A percentile compares a stretch with the other conserved stretches of the same genome.
Conservation (phyloP, 2,329 filamentous ascomycete genomes). For the Arthrobotrys pseudoclavata region DNA sequence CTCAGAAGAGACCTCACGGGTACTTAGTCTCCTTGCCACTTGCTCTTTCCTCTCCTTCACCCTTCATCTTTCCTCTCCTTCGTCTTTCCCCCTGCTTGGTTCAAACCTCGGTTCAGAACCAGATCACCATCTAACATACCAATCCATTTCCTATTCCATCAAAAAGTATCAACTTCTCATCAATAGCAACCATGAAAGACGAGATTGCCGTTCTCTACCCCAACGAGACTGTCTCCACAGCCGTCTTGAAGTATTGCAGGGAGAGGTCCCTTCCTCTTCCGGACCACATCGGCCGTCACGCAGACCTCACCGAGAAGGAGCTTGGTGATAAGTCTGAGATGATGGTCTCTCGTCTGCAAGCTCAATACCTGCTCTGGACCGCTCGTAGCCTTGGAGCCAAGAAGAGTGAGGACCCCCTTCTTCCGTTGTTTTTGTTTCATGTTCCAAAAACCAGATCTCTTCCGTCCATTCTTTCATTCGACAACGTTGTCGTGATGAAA, state of each 20-base stretch:
- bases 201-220: conserved; percentile 60
- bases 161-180: neutral
- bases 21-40: neutral
- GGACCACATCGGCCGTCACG: conserved; percentile 58
- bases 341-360: conserved; percentile 62
- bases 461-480: no score
- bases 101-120: neutral
- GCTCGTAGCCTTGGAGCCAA: conserved; percentile 55
- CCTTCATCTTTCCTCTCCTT: neutral
- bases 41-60: neutral
- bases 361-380: conserved; percentile 62
- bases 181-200: conserved; percentile 41
- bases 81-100: no score
- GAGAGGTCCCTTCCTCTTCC: conserved; percentile 60
- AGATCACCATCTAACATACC: neutral
- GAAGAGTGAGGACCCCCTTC: conserved; percentile 44
- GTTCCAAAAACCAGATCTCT: no score
- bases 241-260: conserved; percentile 61
- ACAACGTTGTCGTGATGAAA: no score
- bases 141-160: neutral
- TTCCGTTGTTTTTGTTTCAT: no score
- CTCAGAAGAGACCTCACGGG: neutral
- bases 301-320: conserved; percentile 54
- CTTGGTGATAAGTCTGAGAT: conserved; percentile 55
- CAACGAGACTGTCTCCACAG: conserved; percentile 59